Percentiles rank a stretch among this genome's conserved stretches.
Evolutionary conservation across 345 rosid genomes (phyloP).

Genomic region (Brassica carinata): DNA sequence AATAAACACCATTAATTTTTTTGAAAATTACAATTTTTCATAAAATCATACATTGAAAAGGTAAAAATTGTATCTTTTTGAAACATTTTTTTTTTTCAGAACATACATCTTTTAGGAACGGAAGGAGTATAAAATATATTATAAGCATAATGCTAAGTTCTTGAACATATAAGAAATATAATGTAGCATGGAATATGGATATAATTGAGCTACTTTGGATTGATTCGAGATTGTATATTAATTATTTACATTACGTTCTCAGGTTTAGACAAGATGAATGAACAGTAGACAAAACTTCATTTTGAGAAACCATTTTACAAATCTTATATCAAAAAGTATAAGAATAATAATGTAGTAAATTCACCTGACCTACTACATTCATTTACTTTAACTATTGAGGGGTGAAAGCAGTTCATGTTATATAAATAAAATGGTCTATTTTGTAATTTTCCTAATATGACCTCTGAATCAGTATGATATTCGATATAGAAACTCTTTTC

Average conservation of each 20-base stretch:
- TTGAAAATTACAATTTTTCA: too few species aligned
- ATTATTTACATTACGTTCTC: too few species aligned
- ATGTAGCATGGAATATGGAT: background rate
- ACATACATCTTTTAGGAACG: too few species aligned
- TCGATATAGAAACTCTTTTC: background rate
- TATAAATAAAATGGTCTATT: background rate
- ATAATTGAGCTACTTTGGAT: background rate
- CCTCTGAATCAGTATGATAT: background rate
- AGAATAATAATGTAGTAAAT: background rate
- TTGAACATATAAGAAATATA: too few species aligned
- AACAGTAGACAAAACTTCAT: background rate
- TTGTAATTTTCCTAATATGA: background rate
- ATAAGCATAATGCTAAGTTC: background rate
- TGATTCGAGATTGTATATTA: background rate
- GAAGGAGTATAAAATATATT: background rate
- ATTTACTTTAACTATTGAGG: background rate
- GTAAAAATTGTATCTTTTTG: too few species aligned
- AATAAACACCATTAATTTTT: too few species aligned
- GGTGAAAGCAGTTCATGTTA: background rate
- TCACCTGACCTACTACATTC: background rate
- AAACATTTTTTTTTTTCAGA: too few species aligned
- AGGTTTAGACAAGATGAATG: background rate
- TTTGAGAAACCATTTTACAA: background rate
- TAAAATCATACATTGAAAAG: too few species aligned
- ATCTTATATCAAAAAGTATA: background rate